A percentile compares a stretch with the other conserved stretches of the same genome.
Conservation (phyloP, 1,284 basidiomycete species). For the Calocybe gambosa region DNA sequence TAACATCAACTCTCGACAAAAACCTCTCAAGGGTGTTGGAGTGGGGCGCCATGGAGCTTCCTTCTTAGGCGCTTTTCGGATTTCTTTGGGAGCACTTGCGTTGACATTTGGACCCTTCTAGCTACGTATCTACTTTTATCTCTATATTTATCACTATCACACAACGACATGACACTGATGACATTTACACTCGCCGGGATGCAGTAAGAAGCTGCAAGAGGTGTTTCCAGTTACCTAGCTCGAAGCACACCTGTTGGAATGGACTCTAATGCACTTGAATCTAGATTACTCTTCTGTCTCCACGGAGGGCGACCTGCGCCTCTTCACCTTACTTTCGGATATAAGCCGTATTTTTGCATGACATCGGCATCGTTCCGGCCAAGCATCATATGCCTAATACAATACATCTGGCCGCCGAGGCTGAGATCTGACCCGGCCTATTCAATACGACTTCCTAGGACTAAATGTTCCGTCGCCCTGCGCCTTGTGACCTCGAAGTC, state of each 20-base stretch:
- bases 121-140: too few relatives aligned
- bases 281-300: too few relatives aligned
- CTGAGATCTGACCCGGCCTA: neutral
- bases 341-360: too few relatives aligned
- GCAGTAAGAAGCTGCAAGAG: too few relatives aligned
- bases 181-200: too few relatives aligned
- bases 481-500: conserved; percentile 1
- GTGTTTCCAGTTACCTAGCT: too few relatives aligned
- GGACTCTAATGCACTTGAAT: too few relatives aligned
- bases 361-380: neutral
- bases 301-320: too few relatives aligned
- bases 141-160: neutral
- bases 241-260: too few relatives aligned
- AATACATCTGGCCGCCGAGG: neutral
- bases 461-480: conserved; percentile 1
- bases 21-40: conserved; percentile 25
- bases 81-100: neutral
- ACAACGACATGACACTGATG: neutral
- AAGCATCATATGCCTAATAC: neutral
- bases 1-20: conserved; percentile 12
- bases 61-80: neutral
- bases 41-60: conserved; percentile 31
- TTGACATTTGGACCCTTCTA: neutral
- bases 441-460: neutral
- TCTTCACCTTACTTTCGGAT: neutral